Conservation (phyloP, 1,139 yeast genomes). For the Suhomyces bokatorum region DNA sequence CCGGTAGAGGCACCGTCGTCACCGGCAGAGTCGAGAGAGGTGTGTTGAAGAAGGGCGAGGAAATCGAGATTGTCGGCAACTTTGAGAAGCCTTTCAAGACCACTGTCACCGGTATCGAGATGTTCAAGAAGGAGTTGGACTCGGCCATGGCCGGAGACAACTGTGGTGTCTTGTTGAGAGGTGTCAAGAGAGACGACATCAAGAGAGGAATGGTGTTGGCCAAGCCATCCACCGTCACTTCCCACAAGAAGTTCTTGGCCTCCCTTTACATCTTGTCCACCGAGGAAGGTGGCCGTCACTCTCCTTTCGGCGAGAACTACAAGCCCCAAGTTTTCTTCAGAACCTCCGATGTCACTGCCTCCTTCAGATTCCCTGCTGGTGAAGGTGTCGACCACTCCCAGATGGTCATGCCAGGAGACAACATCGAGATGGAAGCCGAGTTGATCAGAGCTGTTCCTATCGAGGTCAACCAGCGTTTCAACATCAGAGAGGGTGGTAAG, state of each 20-base stretch:
- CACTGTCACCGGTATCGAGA: constrained; percentile 96
- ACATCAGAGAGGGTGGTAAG: constrained; percentile 99
- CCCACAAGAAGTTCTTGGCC: constrained; percentile 92
- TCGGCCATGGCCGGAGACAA: constrained; percentile 99
- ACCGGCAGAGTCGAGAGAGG: constrained; percentile 99
- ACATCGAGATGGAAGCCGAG: constrained; percentile 93
- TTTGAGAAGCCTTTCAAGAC: constrained; percentile 86
- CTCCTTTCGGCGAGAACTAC: constrained; percentile 95
- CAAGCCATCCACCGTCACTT: constrained; percentile 87
- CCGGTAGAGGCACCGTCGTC: constrained; percentile 99
- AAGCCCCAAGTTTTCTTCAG: constrained; percentile 97
- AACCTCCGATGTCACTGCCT: constrained; percentile 94
- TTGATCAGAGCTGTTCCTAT: constrained; percentile 90
- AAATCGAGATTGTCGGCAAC: constrained; percentile 93
- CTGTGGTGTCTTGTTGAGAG: constrained; percentile 96
- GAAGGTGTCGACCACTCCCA: constrained; percentile 77
- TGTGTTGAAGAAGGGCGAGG: constrained; percentile 95
- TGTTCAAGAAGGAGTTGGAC: constrained; percentile 98
- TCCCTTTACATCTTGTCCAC: constrained; percentile 89
- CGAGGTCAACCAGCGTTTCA: constrained; percentile 97
- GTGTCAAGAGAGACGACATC: constrained; percentile 96
- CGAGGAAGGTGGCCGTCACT: constrained; percentile 99
- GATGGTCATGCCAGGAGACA: constrained; percentile 98
- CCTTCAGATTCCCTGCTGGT: constrained; percentile 88
- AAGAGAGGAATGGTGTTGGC: constrained; percentile 97